Conservation (phyloP, 331 rosid species). For the Malus hybrid region DNA sequence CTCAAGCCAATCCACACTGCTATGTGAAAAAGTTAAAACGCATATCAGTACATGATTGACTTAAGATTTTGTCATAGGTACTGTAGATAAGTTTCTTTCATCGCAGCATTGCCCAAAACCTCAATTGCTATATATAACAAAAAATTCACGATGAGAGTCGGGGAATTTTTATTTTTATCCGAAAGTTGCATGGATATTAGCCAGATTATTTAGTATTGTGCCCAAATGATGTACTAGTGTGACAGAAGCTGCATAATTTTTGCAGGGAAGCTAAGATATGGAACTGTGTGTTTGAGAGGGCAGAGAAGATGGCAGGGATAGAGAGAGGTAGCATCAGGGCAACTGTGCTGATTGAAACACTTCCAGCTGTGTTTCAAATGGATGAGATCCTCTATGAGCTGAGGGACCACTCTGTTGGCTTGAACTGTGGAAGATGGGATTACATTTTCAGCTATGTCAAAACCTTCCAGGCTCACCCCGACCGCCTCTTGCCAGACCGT, state of each 20-base stretch:
- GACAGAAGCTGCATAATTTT: neutral
- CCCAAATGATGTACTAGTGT: neutral
- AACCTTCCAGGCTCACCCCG: conserved; percentile 75
- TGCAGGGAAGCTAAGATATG: conserved; percentile 88
- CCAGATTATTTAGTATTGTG: neutral
- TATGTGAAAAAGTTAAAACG: neutral
- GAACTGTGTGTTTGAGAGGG: conserved; percentile 77
- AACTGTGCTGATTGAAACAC: conserved; percentile 84
- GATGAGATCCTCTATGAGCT: conserved; percentile 82
- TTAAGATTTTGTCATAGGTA: too few species aligned
- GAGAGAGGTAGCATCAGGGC: conserved; percentile 90
- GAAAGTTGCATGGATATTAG: neutral
- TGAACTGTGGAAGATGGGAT: conserved; percentile 97
- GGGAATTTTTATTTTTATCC: neutral
- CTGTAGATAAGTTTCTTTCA: neutral
- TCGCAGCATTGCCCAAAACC: neutral
- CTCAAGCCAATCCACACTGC: neutral
- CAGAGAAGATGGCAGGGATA: conserved; percentile 65
- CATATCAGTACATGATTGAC: neutral
- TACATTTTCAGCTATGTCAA: conserved; percentile 93
- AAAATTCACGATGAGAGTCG: neutral
- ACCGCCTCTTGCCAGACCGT: conserved; percentile 79
- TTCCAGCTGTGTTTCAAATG: conserved; percentile 93
- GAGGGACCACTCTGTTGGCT: conserved; percentile 77
- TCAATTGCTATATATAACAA: neutral